Evolutionary conservation across 2,329 filamentous ascomycete genomes (phyloP), one percentile per base, ranked within the genome.

Genomic region (Cordyceps pruinosa): DNA sequence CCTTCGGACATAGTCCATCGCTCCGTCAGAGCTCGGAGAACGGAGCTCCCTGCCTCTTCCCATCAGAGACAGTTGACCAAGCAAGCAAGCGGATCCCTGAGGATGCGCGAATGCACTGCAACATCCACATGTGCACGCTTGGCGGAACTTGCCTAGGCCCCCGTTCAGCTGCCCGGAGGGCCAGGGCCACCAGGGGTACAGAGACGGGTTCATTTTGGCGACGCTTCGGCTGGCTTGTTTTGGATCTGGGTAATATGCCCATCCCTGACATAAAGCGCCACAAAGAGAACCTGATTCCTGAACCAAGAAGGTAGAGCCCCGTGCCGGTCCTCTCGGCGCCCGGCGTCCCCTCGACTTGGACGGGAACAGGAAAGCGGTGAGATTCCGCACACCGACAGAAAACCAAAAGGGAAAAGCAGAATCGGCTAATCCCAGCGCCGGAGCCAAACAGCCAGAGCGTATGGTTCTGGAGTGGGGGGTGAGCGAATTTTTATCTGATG

Each of bases 401-500:
- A 39, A 19, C 37, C 35, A 25, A 25, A 42, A 48, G 34, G 12
- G 19, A 34, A 23, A 12, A 21, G 17, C 25, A 46, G 5, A 28
- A 17, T 26, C 26, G 17, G n/a, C 30, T 28, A 53, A 53, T 53
- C 45, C 35, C 19, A 41, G 17, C 15, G n/a, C 50, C 6, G 21
- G 25, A 47, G 48, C 35, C 48, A 19, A 26, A 19, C 19, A 45
- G 28, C 28, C 32, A 47, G 42, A n/a, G 41, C 42, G 8, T 55
- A 10, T 41, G 26, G 2, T 49, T 56, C 35, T 50, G 34, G 34
- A 26, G 68, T 69, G 69, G 68, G 64, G 68, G 67, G 26, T 71
- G 72, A 73, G 72, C 69, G 69, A 71, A 70, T 73, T 59, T 58
- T 59, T 76, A 79, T 78, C 76, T 75, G 76, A 78, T 79, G 70